Base-by-base conservation (phyloP, 768 basidiomycete species). In the Lentinula sp. region DNA sequence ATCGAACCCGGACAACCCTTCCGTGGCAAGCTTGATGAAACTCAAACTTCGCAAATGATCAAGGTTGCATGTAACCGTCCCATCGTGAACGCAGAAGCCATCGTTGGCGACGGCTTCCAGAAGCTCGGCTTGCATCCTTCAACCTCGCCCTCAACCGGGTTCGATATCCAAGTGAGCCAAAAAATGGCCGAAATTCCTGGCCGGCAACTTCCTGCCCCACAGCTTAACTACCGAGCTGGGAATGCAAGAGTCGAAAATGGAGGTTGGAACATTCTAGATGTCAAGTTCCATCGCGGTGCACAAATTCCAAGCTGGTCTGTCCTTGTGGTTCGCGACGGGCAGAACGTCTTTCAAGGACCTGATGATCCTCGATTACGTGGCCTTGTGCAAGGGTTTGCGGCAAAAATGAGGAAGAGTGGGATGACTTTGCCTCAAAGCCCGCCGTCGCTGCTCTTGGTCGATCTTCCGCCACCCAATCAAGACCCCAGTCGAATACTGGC, bases 241-340 rank as follows among this genome's bases (percentile, higher is more conserved):
- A 68, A 75, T 2, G 67, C 72, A 2, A 77, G 72, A 13, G 79
- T 84, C 5, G 73, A 66, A 39, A 82, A 87, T 35, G 92, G 86
- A 0, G 80, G 82, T 42, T 93, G 91, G 91, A 93, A 93, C 63
- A 85, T 92, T 57, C 69, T 87, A 37, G 78, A 86, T 23, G 85
- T 88, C 58, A 84, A 85, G 66, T 91, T 93, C 66, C 83, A 86
- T 37, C 68, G 65, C 0, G 84, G 83, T 0, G 86, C 78, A 0
- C 65, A 59, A 1, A 76, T 90, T 8, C 23, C 39, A 15, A 78
- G 76, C 37, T 92, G 89, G 87, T 85, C 84, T 72, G 83, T 91
- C 8, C 67, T 93, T 0, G 79, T 86, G 7, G 77, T 93, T 21
- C 72, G 76, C 23, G 89, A 91, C 16, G 77, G 80, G 10, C 50